A percentile compares a stretch with the other conserved stretches of the same genome.
These are phyloP conservation scores for Penicillium glabrum DNA, from an alignment of 2,329 filamentous ascomycete genomes.

Conservation along the genomic window DNA sequence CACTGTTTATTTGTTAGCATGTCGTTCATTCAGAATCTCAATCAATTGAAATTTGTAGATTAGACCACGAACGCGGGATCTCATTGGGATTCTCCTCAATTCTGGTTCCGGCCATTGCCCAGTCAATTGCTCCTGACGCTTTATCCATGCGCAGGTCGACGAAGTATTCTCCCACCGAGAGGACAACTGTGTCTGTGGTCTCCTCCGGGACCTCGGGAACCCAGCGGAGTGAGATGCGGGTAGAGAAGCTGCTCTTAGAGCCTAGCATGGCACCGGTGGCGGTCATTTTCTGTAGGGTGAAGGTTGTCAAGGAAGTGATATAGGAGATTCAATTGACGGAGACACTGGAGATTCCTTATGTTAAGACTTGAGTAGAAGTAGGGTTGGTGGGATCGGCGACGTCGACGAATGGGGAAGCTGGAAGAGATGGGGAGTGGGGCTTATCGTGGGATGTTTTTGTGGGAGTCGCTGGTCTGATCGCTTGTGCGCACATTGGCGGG, in stretches of 20 bases:
- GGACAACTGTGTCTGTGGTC: conserved; percentile 15
- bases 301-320: background rate
- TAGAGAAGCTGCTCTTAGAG: conserved; percentile 15
- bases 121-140: conserved; percentile 13
- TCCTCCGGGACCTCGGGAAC: conserved; percentile 14
- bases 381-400: background rate
- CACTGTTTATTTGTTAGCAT: conserved; percentile 14
- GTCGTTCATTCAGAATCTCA: background rate
- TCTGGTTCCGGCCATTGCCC: conserved; percentile 19
- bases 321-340: background rate
- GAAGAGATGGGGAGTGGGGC: background rate
- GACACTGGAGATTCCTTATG: background rate
- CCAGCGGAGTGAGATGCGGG: conserved; percentile 19
- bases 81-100: conserved; percentile 13
- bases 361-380: background rate
- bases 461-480: background rate
- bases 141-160: conserved; percentile 20
- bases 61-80: conserved; percentile 1
- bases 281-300: conserved; percentile 3
- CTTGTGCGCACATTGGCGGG: background rate
- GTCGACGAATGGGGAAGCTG: conserved; percentile 3
- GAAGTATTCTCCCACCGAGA: conserved; percentile 16
- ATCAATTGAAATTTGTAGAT: background rate
- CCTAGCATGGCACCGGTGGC: conserved; percentile 10
- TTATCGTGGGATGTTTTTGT: background rate